A percentile compares a stretch with the other conserved stretches of the same genome.
Conservation (phyloP, 2,329 filamentous ascomycete species). For the Fusarium palustre region DNA sequence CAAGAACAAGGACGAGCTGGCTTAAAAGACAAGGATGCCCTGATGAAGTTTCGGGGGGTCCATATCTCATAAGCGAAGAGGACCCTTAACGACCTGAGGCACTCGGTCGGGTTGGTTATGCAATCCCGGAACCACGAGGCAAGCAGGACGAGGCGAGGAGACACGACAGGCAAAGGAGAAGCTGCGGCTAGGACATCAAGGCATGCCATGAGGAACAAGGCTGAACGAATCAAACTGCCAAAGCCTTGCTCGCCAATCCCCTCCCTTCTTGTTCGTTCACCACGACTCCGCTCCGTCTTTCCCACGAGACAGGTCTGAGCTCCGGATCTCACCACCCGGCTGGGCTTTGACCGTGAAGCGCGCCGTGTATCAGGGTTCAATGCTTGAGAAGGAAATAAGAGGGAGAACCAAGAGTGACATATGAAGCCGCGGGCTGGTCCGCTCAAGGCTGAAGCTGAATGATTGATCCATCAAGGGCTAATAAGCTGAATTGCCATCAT, state of each 20-base stretch:
- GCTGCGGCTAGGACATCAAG: conserved; percentile 24
- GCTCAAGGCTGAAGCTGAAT: conserved; percentile 43
- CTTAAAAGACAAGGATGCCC: conserved; percentile 26
- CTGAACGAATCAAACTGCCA: conserved; percentile 42
- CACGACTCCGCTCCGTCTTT: conserved; percentile 29
- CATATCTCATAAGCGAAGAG: conserved; percentile 24
- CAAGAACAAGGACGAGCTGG: conserved; percentile 22
- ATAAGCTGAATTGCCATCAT: conserved; percentile 35
- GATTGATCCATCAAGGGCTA: conserved; percentile 32
- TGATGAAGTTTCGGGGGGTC: conserved; percentile 24
- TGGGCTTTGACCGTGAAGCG: conserved; percentile 36
- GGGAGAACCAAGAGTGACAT: conserved; percentile 10
- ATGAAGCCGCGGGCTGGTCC: conserved; percentile 28
- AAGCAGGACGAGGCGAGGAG: conserved; percentile 40
- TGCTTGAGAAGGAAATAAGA: conserved; percentile 13
- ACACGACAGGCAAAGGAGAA: conserved; percentile 33
- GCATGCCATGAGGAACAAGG: conserved; percentile 39
- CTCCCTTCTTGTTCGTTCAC: conserved; percentile 35
- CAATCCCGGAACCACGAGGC: conserved; percentile 45
- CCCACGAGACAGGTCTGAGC: conserved; percentile 34
- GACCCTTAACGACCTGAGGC: conserved; percentile 33
- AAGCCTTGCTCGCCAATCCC: conserved; percentile 38
- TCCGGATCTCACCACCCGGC: conserved; percentile 38
- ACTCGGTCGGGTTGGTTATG: conserved; percentile 31
- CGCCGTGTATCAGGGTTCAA: conserved; percentile 30